A percentile compares a stretch with the other conserved stretches of the same genome.
Evolutionary conservation across 2,329 filamentous ascomycete species (phyloP).

Genomic region (Dryadomyces sulphureus): DNA sequence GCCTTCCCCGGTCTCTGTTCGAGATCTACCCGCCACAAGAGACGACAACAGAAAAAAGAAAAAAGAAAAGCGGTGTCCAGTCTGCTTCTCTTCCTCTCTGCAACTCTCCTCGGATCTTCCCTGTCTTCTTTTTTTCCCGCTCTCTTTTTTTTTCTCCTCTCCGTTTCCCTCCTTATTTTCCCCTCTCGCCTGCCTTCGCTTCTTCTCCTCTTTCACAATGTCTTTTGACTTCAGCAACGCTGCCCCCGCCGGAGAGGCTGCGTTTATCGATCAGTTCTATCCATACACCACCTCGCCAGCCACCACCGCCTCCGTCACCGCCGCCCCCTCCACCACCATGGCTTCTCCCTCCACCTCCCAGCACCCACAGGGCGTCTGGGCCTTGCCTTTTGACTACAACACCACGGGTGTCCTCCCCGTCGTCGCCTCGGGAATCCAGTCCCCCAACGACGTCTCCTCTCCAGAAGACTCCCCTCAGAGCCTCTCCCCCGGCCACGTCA

Average conservation of each 20-base stretch:
- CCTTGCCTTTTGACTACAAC: slow-evolving; percentile 35
- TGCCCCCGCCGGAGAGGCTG: slow-evolving; percentile 37
- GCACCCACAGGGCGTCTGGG: slow-evolving; percentile 27
- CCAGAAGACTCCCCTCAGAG: slow-evolving; percentile 35
- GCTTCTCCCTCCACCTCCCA: slow-evolving; percentile 21
- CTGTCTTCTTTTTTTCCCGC: background rate
- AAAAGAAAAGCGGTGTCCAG: slow-evolving; percentile 13
- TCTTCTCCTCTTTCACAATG: slow-evolving; percentile 5
- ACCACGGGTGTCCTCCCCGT: slow-evolving; percentile 13
- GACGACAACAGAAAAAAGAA: too few relatives aligned
- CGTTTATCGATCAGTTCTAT: slow-evolving; percentile 43
- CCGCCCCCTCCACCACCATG: slow-evolving; percentile 18
- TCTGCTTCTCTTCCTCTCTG: background rate
- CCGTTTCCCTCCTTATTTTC: background rate
- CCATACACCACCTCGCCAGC: slow-evolving; percentile 20
- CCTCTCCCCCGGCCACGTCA: slow-evolving; percentile 28
- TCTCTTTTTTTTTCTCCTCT: background rate
- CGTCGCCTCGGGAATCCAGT: slow-evolving; percentile 17
- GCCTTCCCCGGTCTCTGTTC: slow-evolving; percentile 3
- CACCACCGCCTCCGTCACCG: slow-evolving; percentile 15
- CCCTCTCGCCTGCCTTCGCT: background rate
- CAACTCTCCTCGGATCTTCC: background rate
- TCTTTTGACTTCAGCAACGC: slow-evolving; percentile 7
- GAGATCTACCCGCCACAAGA: slow-evolving; percentile 10
- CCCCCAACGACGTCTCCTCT: slow-evolving; percentile 29